These are phyloP conservation scores for Fusarium nygamai DNA, from an alignment of 2,329 filamentous ascomycete species.

Conservation along the genomic window DNA sequence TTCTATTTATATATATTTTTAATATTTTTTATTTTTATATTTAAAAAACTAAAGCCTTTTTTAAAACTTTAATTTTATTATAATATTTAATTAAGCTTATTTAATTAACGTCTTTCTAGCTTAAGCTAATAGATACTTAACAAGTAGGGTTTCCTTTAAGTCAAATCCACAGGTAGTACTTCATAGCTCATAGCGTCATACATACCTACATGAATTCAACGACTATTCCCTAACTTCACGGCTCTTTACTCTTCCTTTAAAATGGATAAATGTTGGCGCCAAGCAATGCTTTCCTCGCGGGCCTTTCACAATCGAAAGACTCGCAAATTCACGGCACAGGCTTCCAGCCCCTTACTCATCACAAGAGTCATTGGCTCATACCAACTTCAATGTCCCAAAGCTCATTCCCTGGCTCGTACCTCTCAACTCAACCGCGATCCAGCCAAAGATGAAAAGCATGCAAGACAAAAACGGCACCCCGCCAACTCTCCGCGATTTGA, in stretches of 20 bases:
- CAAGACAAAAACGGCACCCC: not conserved
- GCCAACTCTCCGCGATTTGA: not conserved
- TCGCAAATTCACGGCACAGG: not conserved
- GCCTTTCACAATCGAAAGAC: constrained; percentile 10
- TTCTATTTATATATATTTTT: too few species aligned
- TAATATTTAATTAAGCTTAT: too few species aligned
- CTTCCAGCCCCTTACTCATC: not conserved
- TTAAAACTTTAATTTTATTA: too few species aligned
- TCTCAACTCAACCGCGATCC: not conserved
- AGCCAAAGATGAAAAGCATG: not conserved
- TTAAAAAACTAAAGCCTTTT: too few species aligned
- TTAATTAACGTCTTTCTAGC: too few species aligned
- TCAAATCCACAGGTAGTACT: too few species aligned
- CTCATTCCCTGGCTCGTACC: not conserved
- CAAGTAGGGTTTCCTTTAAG: too few species aligned
- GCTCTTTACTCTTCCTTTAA: rapidly evolving
- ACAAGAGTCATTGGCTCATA: not conserved
- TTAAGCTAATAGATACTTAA: too few species aligned
- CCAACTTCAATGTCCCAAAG: constrained; percentile 3
- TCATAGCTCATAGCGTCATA: not conserved
- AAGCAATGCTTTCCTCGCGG: not conserved
- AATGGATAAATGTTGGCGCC: not conserved
- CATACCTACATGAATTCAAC: not conserved
- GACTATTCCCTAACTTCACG: rapidly evolving
- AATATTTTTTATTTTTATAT: too few species aligned